Percentiles rank a stretch among this genome's conserved stretches.
These are phyloP conservation scores for Phytophthora fragariae DNA, from an alignment of 352 stramenopile species.

Conservation along the genomic window DNA sequence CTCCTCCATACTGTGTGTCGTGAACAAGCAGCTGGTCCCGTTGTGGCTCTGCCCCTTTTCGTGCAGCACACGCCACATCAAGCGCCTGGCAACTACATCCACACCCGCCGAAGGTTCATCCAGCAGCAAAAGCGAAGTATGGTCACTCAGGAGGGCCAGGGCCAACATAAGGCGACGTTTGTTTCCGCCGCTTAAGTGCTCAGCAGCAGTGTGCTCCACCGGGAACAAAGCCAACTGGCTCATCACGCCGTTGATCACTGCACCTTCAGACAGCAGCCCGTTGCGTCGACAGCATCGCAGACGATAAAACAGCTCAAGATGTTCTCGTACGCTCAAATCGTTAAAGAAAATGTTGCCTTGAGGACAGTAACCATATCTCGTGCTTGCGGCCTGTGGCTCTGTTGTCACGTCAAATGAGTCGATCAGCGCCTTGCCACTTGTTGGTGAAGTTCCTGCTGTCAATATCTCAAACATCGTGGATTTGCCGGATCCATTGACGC, in stretches of 20 bases:
- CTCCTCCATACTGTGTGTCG: conserved; percentile 89
- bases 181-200: conserved; percentile 83
- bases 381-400: conserved; percentile 57
- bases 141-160: conserved; percentile 70
- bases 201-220: conserved; percentile 61
- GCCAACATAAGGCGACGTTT: conserved; percentile 85
- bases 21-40: conserved; percentile 79
- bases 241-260: conserved; percentile 56
- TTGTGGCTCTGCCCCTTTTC: conserved; percentile 58
- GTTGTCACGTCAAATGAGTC: conserved; percentile 67
- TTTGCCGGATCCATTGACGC: conserved; percentile 96
- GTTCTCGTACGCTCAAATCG: conserved; percentile 76
- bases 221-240: conserved; percentile 65
- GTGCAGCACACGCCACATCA: conserved; percentile 85
- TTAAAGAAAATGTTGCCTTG: conserved; percentile 83
- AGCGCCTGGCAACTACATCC: conserved; percentile 76
- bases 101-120: conserved; percentile 86
- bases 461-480: conserved; percentile 98
- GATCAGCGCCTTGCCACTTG: conserved; percentile 61
- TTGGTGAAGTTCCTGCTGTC: conserved; percentile 90
- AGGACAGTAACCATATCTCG: conserved; percentile 81
- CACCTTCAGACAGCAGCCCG: conserved; percentile 34
- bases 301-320: conserved; percentile 76
- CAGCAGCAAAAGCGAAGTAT: conserved; percentile 72
- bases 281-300: conserved; percentile 49